Base-by-base conservation (phyloP, 495 filamentous ascomycete genomes). In the Penicillium paxilli region DNA sequence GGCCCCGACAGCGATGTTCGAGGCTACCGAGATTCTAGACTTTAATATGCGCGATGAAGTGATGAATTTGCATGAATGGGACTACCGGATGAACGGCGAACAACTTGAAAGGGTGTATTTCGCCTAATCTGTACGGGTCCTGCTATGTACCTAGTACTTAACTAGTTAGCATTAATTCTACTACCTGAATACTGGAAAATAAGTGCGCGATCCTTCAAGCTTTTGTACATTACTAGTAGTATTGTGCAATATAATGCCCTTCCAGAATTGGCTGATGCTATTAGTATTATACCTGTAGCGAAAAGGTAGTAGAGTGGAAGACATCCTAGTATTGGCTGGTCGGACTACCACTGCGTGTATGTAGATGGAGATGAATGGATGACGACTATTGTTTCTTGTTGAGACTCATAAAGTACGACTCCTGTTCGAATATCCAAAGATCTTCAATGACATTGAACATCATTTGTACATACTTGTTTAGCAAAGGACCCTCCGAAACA, bases 401-500 rank as follows among this genome's bases (percentile, higher is more conserved):
- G n/a, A 19, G 11, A 38, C 35, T 14, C n/a, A 35, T 12, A 10
- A 28, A 9, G 10, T 14, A 12, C n/a, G 9, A 41, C 20, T 9
- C 16, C 19, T n/a, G n/a, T n/a, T n/a, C 17, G 30, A 32, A 32
- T 32, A 4, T 14, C 11, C 11, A 10, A 5, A 32, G 7, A 4
- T 10, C 30, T 12, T 26, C 11, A 22, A 10, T 37, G 28, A 22
- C 12, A 32, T 14, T 32, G 35, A 19, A 0, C 26, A 28, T 28
- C 26, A 28, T 38, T 32, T 32, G 37, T 49, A 14, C 19, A 11
- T 37, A 42, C 46, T 3, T 6, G 11, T 55, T n/a, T 56, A 24
- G 56, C 38, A 56, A 55, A 50, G 52, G 56, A 56, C 10, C 28
- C 16, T 47, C 49, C 49, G 60, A 40, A 38, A 37, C 46, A 25